These are phyloP conservation scores for Blastobotrys niveus DNA, from an alignment of 1,139 yeast species.

Conservation along the genomic window DNA sequence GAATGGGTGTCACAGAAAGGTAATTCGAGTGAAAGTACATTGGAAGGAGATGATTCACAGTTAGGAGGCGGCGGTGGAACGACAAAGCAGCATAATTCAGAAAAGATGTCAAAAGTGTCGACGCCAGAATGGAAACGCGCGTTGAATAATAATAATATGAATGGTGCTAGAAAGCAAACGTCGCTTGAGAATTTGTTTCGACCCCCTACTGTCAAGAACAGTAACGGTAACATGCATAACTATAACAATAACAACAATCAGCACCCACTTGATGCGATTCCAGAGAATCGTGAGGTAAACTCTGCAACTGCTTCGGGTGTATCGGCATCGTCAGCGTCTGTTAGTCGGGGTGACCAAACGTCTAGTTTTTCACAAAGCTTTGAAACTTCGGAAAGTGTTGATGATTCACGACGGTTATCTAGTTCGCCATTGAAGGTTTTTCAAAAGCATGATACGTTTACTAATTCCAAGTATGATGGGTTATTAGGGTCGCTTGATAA, in stretches of 20 bases:
- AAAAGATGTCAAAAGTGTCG: conserved; percentile 3
- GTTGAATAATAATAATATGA: conserved; percentile 4
- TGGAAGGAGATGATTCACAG: conserved; percentile 2
- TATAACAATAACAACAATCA: neutral
- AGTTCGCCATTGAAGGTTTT: conserved; percentile 27
- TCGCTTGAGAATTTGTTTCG: conserved; percentile 10
- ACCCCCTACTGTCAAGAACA: conserved; percentile 12
- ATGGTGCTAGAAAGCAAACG: neutral
- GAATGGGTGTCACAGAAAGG: conserved; percentile 10
- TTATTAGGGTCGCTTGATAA: conserved; percentile 22
- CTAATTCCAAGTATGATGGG: conserved; percentile 26
- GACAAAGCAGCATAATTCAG: conserved; percentile 7
- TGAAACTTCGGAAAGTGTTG: conserved; percentile 6
- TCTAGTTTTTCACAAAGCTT: conserved; percentile 4
- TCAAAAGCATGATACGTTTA: conserved; percentile 27
- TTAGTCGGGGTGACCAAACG: too few relatives aligned
- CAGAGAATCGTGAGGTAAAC: conserved; percentile 2
- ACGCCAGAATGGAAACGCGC: conserved; percentile 19
- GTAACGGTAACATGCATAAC: too few relatives aligned
- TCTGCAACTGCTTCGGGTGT: neutral
- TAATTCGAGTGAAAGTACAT: neutral
- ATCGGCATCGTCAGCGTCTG: neutral
- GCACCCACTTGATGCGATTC: conserved; percentile 10
- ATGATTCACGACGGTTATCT: conserved; percentile 13
- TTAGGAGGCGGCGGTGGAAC: too few relatives aligned